phyloP scores from a whole-genome alignment of 1,139 yeast genomes.

The Nakaseomyces delphensis region DNA sequence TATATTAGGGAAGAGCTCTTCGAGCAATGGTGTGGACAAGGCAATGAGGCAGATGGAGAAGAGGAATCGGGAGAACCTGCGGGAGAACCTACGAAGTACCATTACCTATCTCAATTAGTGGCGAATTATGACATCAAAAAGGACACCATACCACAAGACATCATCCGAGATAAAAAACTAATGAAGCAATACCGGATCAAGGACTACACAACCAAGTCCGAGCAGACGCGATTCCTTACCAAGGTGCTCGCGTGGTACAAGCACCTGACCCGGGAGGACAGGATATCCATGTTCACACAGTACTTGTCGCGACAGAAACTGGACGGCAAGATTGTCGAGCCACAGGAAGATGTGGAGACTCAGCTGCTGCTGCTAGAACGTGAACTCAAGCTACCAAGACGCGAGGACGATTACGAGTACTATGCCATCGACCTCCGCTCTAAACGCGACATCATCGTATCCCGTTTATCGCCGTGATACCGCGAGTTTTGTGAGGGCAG shows the following conservation, averaged over 20 bases:
- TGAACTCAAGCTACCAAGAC: conserved; percentile 5
- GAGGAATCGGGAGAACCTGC: conserved; percentile 21
- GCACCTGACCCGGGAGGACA: conserved; percentile 14
- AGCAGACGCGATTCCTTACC: conserved; percentile 21
- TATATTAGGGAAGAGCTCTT: conserved; percentile 19
- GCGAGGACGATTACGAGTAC: conserved; percentile 11
- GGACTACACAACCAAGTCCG: conserved; percentile 17
- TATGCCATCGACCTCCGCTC: conserved; percentile 17
- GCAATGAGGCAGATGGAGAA: conserved; percentile 12
- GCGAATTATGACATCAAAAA: conserved; percentile 19
- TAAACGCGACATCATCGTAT: conserved; percentile 3
- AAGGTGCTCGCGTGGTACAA: conserved; percentile 26
- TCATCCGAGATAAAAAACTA: conserved; percentile 20
- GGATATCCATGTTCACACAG: conserved; percentile 16
- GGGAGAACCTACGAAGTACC: conserved; percentile 26
- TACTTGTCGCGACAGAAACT: conserved; percentile 1
- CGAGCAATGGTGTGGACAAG: conserved; percentile 26
- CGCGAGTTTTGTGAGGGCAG: background rate
- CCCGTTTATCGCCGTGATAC: background rate
- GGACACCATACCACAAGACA: conserved; percentile 23
- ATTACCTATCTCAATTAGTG: conserved; percentile 28
- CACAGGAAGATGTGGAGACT: conserved; percentile 2
- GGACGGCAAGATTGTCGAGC: background rate
- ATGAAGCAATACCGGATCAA: conserved; percentile 24
- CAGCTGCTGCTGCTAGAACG: conserved; percentile 11